Base-by-base conservation (phyloP, 106 monocot genomes). In the Phalaenopsis aphrodite region DNA sequence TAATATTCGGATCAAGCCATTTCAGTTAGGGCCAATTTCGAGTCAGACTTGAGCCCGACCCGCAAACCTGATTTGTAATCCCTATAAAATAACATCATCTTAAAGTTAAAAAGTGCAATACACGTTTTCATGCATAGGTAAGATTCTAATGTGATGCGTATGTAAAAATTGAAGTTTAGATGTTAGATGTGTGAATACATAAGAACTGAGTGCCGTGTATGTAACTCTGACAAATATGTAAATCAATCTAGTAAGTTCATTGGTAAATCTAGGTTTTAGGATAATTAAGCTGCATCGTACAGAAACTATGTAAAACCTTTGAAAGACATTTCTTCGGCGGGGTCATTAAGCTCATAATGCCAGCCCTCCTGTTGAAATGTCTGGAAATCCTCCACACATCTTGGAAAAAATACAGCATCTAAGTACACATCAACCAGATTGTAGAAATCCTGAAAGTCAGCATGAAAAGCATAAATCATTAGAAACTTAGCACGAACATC, bases 301-400 rank as follows among this genome's bases (percentile, higher is more conserved):
- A 65, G 19, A 74, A 0, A 23, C 18, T 17, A 75, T 72, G 37
- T 55, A 73, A 19, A 84, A 98, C 98, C 98, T 95, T 99, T 99
- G 55, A 77, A 95, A 38, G 98, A 87, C 83, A 99, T 93, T 45
- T 95, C 94, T 88, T 94, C 98, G 72, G 83, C 78, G 42, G 92
- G 95, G 78, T 93, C 82, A 80, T 99, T 85, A 74, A 99, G 94
- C 85, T 99, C 98, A 79, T 94, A 99, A 87, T 99, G 98, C 98
- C 98, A 99, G 72, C 98, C 98, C 83, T 99, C 98, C 78, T 99
- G 98, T 87, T 99, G 93, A 95, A 99, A 99, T 66, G 87, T 99
- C 73, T 93, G 94, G 75, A 88, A 89, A 80, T 99, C 91, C 79
- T 95, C 91, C 52, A 99, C 88, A 46, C 98, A 99, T 83, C 89